Base-by-base conservation (phyloP, 306 rosid species). In the Cucurbita ficifolia region DNA sequence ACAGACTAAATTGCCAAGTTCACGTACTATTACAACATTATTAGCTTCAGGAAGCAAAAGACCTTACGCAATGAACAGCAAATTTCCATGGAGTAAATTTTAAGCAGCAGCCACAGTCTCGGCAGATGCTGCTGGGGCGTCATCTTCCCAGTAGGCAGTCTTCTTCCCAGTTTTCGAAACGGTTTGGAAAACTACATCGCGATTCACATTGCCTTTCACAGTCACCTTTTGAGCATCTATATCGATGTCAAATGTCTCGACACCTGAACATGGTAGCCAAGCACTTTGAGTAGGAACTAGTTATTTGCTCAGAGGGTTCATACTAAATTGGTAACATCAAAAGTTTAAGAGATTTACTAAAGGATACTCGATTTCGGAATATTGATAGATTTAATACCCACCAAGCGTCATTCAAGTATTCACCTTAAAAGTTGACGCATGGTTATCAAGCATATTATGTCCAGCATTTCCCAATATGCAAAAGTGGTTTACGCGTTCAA, bases 91-190 rank as follows among this genome's bases (percentile, higher is more conserved):
- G 1, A 13, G 56, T 48, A 24, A 46, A 69, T 48, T 67, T 83
- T 81, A 90, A 22, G 84, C 86, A 52, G 78, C 90, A 71, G 80
- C 82, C 63, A 81, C 83, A 1, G 87, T 40, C 64, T 71, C 65
- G n/a, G 84, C 82, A 16, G 73, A 4, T 69, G 73, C 42, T 46
- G 57, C 57, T 0, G 73, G 22, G 57, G 77, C 87, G 46, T 86
- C 90, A 0, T 81, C 87, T 53, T 83, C 96, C 96, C 97, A 90
- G 75, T 79, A 90, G 61, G 87, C 79, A 42, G 97, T 93, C 74
- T 88, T 87, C 91, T 93, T 93, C 62, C 98, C 98, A 43, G 92
- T 87, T 83, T 93, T 93, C 21, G 97, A 78, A 72, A 93, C 96
- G 0, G 97, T 83, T 70, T 87, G 89, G 43, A 86, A 79, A 85